Base-by-base conservation (phyloP, 2,329 filamentous ascomycete genomes). In the Apiospora hydei region DNA sequence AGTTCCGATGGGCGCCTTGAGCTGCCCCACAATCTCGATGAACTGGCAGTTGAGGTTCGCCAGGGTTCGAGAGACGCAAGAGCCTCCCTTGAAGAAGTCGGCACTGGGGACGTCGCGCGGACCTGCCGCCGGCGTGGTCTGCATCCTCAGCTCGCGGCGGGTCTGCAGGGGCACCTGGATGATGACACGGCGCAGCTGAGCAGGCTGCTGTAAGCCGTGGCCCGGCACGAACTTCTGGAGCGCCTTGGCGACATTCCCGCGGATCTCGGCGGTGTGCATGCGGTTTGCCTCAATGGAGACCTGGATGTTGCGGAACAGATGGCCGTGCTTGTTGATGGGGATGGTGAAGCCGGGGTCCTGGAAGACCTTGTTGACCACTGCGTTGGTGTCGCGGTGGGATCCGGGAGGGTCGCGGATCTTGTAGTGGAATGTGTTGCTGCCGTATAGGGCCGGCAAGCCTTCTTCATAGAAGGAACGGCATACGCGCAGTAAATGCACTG, bases 381-480 rank as follows among this genome's bases (percentile, higher is more conserved):
- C 26, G 13, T 41, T 5, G 38, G 75, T 77, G 11, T 70, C 70
- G 3, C 24, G 10, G 68, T 74, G 18, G 71, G 71, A 47, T 16
- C 67, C 44, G 13, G 24, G 3, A 1, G 77, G 77, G 72, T 88
- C 85, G 1, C 86, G 82, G 16, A 88, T 77, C 10, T 81, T 77
- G 73, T 89, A 88, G 1, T 80, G 74, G 72, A 89, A 89, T 0
- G 69, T 80, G 69, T 89, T 89, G 41, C 83, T 79, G 3, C 85
- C 83, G 71, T 86, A 89, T 0, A 89, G 79, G 5, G 88, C 76
- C 1, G 75, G 75, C 1, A 81, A 73, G 1, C 82, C 84, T 76
- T 88, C 84, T 0, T 67, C 8, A 44, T 80, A 80, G 41, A 86
- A 74, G 1, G 72, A 70, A 3, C 73, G 75, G 77, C 82, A 84